Base-by-base conservation (phyloP, 1,284 basidiomycete species). In the Sporisorium exsertum region DNA sequence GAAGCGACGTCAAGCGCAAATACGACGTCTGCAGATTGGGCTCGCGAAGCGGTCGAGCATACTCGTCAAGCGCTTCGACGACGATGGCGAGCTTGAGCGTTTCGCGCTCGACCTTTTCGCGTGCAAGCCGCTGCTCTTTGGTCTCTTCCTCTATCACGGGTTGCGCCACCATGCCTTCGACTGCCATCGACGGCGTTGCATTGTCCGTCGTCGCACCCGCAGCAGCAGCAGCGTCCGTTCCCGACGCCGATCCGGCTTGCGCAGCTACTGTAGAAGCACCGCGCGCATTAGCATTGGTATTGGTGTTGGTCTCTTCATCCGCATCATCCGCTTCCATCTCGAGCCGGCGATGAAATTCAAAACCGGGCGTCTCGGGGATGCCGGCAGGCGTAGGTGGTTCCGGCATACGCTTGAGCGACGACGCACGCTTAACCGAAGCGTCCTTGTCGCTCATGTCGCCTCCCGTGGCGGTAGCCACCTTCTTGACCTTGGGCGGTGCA, bases 61-160 rank as follows among this genome's bases (percentile, higher is more conserved):
- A 68, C 33, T 83, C 83, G 52, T 84, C 83, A 9, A 84, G 68
- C 24, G 83, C 84, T 60, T 85, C 84, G 15, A 85, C 76, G 1
- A 81, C 72, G 12, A 85, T 71, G 22, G 79, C 72, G 3, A 84
- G 29, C 35, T 80, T 79, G 58, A 82, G 66, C 33, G 81, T 83
- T 52, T 83, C 80, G 33, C 77, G 67, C 32, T 80, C 80, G 3
- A 73, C 75, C 55, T 78, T 80, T 50, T 81, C 79, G 18, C 79
- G 64, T 20, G 77, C 79, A 1, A 72, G 59, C 9, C 72, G 61
- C 58, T 72, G 77, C 59, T 81, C 81, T 26, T 77, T 77, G 16
- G 77, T 75, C 49, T 79, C 80, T n/a, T 70, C 63, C 32, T 72
- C 77, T 18, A 73, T 35, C 3, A 62, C 54, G 3, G 69, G 42